phyloP scores from a whole-genome alignment of 2,329 filamentous ascomycete species.

The Colletotrichum incanum region DNA sequence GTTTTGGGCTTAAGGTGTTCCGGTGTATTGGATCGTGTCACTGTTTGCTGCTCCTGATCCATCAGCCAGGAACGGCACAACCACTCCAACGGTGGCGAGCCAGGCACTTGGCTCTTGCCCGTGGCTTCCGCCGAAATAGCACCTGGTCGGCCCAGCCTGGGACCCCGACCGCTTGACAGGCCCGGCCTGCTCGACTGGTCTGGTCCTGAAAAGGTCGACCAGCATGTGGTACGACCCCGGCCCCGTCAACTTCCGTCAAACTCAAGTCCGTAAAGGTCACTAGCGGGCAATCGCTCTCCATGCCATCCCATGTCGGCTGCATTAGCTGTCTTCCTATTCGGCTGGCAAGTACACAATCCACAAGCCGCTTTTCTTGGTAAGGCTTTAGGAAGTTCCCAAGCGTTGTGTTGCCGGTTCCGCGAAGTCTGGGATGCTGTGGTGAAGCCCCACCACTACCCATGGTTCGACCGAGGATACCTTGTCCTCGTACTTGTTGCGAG shows the following conservation, averaged over 20 bases:
- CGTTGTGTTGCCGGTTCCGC: constrained; percentile 40
- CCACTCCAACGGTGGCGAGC: constrained; percentile 43
- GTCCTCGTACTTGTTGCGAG: constrained; percentile 27
- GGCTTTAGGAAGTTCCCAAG: constrained; percentile 39
- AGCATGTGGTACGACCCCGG: constrained; percentile 34
- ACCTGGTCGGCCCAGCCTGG: constrained; percentile 31
- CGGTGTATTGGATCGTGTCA: constrained; percentile 41
- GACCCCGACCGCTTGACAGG: constrained; percentile 33
- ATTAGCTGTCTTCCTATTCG: constrained; percentile 34
- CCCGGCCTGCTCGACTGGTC: constrained; percentile 29
- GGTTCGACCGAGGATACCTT: constrained; percentile 30
- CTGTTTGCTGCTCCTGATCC: constrained; percentile 31
- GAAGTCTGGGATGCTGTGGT: constrained; percentile 26
- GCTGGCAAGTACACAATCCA: constrained; percentile 22
- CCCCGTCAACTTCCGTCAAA: constrained; percentile 28
- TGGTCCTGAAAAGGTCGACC: constrained; percentile 32
- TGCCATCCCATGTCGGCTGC: constrained; percentile 40
- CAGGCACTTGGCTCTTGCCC: constrained; percentile 42
- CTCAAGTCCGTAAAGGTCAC: constrained; percentile 35
- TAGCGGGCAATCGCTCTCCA: constrained; percentile 43
- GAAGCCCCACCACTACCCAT: constrained; percentile 25
- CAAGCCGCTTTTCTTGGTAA: constrained; percentile 38
- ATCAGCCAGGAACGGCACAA: constrained; percentile 41
- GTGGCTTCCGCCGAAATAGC: constrained; percentile 36
- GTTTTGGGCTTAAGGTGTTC: constrained; percentile 42